Evolutionary conservation across 2,329 filamentous ascomycete genomes (phyloP).

Genomic region (Ophiosphaerella narmari): DNA sequence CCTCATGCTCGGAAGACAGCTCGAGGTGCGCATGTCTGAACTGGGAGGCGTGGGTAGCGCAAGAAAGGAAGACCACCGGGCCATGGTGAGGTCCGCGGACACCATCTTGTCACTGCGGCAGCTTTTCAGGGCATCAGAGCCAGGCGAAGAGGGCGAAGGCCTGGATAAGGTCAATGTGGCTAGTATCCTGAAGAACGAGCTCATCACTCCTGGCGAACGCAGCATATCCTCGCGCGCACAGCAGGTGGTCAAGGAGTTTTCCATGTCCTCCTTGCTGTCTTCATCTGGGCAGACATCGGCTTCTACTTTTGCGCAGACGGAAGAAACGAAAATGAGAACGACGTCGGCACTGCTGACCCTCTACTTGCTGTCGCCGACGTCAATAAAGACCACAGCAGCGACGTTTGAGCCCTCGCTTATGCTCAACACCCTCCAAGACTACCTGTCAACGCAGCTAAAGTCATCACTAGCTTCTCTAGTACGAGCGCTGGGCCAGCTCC

Average conservation of each 20-base stretch:
- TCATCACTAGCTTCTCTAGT: conserved; percentile 76
- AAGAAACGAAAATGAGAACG: conserved; percentile 75
- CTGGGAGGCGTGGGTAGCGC: conserved; percentile 56
- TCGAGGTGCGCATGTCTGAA: conserved; percentile 84
- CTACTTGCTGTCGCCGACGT: conserved; percentile 77
- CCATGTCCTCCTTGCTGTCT: conserved; percentile 63
- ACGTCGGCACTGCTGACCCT: conserved; percentile 76
- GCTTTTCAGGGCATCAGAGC: conserved; percentile 68
- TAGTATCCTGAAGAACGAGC: conserved; percentile 68
- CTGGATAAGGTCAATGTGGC: conserved; percentile 76
- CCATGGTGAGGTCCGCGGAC: conserved; percentile 80
- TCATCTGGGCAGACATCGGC: conserved; percentile 42
- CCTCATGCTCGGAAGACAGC: conserved; percentile 79
- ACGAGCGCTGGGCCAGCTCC: conserved; percentile 76
- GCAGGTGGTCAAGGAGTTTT: conserved; percentile 82
- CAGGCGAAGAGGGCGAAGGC: conserved; percentile 75
- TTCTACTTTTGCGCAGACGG: conserved; percentile 62
- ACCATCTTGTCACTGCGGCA: conserved; percentile 77
- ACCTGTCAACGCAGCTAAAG: conserved; percentile 80
- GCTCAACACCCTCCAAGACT: conserved; percentile 76
- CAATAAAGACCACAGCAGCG: conserved; percentile 53
- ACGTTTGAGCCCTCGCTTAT: conserved; percentile 71
- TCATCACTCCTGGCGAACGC: conserved; percentile 74
- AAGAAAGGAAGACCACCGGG: conserved; percentile 72
- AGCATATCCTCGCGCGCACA: conserved; percentile 75